These are phyloP conservation scores for Cyberlindnera japonica DNA, from an alignment of 805 yeast species.

Conservation along the genomic window DNA sequence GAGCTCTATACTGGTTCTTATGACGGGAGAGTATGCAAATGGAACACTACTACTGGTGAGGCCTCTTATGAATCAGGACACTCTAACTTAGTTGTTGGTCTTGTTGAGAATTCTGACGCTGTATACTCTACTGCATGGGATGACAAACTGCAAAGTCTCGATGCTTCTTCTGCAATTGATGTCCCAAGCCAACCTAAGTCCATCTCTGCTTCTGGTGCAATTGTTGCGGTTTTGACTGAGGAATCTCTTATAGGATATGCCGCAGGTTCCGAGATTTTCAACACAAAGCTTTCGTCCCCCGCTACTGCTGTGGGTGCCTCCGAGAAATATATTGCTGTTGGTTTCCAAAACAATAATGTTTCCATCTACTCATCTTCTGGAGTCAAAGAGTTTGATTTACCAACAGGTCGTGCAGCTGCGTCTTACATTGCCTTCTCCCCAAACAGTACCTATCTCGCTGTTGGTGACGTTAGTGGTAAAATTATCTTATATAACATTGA, in stretches of 20 bases:
- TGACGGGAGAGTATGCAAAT: slow-evolving; percentile 69
- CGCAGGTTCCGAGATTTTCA: slow-evolving; percentile 30
- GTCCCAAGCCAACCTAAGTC: slow-evolving; percentile 50
- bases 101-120: slow-evolving; percentile 31
- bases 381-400: slow-evolving; percentile 30
- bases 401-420: slow-evolving; percentile 56
- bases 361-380: slow-evolving; percentile 36
- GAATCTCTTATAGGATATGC: slow-evolving; percentile 34
- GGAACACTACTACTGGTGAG: slow-evolving; percentile 44
- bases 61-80: slow-evolving; percentile 46
- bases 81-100: slow-evolving; percentile 60
- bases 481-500: slow-evolving; percentile 63
- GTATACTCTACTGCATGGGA: slow-evolving; percentile 83
- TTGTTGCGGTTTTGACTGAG: slow-evolving; percentile 38
- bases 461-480: slow-evolving; percentile 86
- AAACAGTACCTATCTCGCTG: slow-evolving; percentile 63
- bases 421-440: slow-evolving; percentile 68
- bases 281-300: slow-evolving; percentile 32
- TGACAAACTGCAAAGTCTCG: slow-evolving; percentile 53
- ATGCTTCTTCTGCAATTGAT: slow-evolving; percentile 28
- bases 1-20: slow-evolving; percentile 63
- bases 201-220: slow-evolving; percentile 35
- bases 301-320: slow-evolving; percentile 48
- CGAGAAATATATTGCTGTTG: slow-evolving; percentile 43
- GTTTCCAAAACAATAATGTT: slow-evolving; percentile 39